phyloP scores from a whole-genome alignment of 2,329 filamentous ascomycete species.

The Aspergillus phoenicis region DNA sequence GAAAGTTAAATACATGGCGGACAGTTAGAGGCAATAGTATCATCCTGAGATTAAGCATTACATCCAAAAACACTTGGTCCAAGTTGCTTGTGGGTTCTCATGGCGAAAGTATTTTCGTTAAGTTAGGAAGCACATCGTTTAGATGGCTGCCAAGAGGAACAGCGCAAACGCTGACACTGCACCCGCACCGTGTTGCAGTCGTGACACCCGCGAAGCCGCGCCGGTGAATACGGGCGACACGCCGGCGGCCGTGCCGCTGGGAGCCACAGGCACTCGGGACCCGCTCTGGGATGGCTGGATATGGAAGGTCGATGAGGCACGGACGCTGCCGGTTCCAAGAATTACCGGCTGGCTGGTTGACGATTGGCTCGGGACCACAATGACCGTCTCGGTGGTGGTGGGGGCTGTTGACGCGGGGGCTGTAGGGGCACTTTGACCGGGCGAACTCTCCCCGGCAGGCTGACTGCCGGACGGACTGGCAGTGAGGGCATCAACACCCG shows the following conservation, averaged over 20 bases:
- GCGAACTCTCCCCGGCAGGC: constrained; percentile 5
- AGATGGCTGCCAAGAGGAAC: constrained; percentile 19
- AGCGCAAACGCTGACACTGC: constrained; percentile 15
- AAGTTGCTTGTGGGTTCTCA: background rate
- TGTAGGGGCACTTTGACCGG: constrained; percentile 1
- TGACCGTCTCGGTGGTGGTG: constrained; percentile 6
- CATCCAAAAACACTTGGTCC: background rate
- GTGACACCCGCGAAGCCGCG: constrained; percentile 18
- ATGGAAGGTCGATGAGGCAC: constrained; percentile 21
- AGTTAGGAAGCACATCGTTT: background rate
- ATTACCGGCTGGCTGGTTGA: constrained; percentile 13
- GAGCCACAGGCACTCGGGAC: constrained; percentile 11
- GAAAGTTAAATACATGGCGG: background rate
- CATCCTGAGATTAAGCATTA: constrained; percentile 2
- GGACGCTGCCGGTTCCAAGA: constrained; percentile 8
- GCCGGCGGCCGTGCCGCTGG: constrained; percentile 21
- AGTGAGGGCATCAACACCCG: constrained; percentile 1
- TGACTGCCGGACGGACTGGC: constrained; percentile 1
- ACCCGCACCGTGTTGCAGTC: constrained; percentile 15
- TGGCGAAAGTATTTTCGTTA: background rate
- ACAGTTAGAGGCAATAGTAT: background rate
- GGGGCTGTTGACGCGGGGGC: background rate
- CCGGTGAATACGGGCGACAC: constrained; percentile 25
- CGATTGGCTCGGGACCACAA: constrained; percentile 4
- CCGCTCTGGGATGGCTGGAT: constrained; percentile 17